A percentile compares a stretch with the other conserved stretches of the same genome.
Conservation (phyloP, 2,329 filamentous ascomycete species). For the Diaporthe sp. region DNA sequence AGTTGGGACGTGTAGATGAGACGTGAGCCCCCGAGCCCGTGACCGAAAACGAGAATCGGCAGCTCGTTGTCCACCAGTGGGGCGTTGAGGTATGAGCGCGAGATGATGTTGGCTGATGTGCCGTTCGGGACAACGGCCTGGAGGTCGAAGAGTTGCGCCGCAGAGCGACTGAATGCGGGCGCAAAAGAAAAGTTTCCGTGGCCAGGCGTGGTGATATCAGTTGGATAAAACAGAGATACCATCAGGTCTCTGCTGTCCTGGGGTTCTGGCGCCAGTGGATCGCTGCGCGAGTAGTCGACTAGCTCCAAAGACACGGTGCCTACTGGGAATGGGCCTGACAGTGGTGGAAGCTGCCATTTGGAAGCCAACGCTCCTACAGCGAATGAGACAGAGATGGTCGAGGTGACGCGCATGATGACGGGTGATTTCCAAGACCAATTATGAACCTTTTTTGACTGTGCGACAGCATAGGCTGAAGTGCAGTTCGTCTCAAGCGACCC, state of each 20-base stretch:
- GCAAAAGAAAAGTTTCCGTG: not conserved
- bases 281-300: not conserved
- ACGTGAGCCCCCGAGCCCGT: not conserved
- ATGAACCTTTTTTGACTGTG: not conserved
- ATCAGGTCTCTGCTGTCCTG: not conserved
- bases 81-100: slow-evolving; percentile 21
- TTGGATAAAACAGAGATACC: slow-evolving; percentile 15
- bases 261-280: slow-evolving; percentile 6
- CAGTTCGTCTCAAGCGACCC: not conserved
- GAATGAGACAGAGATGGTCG: not conserved
- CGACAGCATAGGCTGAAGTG: not conserved
- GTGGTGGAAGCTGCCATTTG: not conserved
- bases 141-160: not conserved
- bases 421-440: not conserved
- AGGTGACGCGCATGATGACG: not conserved
- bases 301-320: slow-evolving; percentile 4
- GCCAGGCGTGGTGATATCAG: not conserved
- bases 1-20: slow-evolving; percentile 3
- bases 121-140: not conserved
- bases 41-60: slow-evolving; percentile 17
- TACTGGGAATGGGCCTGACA: slow-evolving; percentile 2
- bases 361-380: slow-evolving; percentile 10
- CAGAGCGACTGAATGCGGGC: not conserved
- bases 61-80: slow-evolving; percentile 6
- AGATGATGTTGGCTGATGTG: slow-evolving; percentile 6